These are phyloP conservation scores for Blastomyces percursus DNA, from an alignment of 2,329 filamentous ascomycete genomes.

Conservation along the genomic window DNA sequence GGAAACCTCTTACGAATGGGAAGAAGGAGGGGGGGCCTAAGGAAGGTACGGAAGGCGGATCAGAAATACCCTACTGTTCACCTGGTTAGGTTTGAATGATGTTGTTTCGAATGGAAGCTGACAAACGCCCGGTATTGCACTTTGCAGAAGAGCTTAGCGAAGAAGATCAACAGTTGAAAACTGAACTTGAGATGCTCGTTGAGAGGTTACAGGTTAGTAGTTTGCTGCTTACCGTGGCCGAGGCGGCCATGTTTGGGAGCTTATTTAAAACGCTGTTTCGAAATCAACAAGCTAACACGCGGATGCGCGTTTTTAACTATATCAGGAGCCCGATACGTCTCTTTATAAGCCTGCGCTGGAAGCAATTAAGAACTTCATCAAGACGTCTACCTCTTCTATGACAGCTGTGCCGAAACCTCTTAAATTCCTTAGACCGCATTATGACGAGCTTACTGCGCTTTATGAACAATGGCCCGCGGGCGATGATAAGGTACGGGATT, in stretches of 20 bases:
- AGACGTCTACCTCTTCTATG: slow-evolving; percentile 98
- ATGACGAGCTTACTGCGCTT: slow-evolving; percentile 73
- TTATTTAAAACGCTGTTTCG: background rate
- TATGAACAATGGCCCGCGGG: slow-evolving; percentile 83
- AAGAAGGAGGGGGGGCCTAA: slow-evolving; percentile 64
- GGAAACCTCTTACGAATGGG: slow-evolving; percentile 58
- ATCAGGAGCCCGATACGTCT: slow-evolving; percentile 68
- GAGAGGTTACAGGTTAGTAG: slow-evolving; percentile 81
- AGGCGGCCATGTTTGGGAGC: background rate
- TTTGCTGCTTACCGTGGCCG: slow-evolving; percentile 4
- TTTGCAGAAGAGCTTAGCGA: slow-evolving; percentile 81
- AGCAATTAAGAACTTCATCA: slow-evolving; percentile 96
- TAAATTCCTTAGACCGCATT: slow-evolving; percentile 95
- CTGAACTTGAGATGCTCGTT: slow-evolving; percentile 93
- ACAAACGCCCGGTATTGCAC: slow-evolving; percentile 7
- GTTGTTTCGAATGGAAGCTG: slow-evolving; percentile 18
- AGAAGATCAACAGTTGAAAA: slow-evolving; percentile 97
- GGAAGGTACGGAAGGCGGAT: slow-evolving; percentile 41
- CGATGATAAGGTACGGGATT: slow-evolving; percentile 61
- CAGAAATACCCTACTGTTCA: background rate
- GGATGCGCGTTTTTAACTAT: background rate
- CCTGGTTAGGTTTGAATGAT: background rate
- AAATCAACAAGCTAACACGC: background rate
- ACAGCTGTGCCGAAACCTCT: slow-evolving; percentile 96
- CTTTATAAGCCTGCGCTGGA: slow-evolving; percentile 90